phyloP scores from a whole-genome alignment of 331 rosid species.

The Erythrophleum ivorense region DNA sequence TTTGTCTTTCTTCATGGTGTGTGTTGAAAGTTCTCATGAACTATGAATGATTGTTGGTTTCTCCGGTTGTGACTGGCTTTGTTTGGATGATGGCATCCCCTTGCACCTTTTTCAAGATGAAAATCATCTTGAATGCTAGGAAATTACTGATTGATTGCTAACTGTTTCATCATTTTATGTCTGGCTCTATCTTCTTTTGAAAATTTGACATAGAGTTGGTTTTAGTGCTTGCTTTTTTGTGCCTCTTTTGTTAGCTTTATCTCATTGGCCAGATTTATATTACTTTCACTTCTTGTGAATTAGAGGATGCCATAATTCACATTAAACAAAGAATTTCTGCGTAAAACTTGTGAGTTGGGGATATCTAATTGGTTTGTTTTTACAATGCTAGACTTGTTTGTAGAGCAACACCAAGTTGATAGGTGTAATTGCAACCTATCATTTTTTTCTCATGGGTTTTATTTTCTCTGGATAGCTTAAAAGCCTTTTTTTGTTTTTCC shows the following conservation, averaged over 20 bases:
- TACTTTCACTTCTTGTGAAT: background rate
- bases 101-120: background rate
- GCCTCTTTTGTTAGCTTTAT: background rate
- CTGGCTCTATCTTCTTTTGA: background rate
- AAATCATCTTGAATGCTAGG: background rate
- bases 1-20: background rate
- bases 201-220: background rate
- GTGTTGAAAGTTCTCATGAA: too few species aligned
- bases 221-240: background rate
- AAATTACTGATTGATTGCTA: background rate
- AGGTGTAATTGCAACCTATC: background rate
- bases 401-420: background rate
- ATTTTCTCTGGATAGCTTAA: constrained; percentile 10
- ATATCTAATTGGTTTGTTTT: background rate
- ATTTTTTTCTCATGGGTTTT: background rate
- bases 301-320: background rate
- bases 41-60: background rate
- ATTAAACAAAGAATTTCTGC: background rate
- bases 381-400: background rate
- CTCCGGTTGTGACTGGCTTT: background rate
- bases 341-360: background rate
- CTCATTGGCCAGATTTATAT: background rate
- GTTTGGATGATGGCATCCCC: background rate
- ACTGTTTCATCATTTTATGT: background rate
- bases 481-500: background rate